Conservation (phyloP, 1,139 yeast species). For the Candida sp. region DNA sequence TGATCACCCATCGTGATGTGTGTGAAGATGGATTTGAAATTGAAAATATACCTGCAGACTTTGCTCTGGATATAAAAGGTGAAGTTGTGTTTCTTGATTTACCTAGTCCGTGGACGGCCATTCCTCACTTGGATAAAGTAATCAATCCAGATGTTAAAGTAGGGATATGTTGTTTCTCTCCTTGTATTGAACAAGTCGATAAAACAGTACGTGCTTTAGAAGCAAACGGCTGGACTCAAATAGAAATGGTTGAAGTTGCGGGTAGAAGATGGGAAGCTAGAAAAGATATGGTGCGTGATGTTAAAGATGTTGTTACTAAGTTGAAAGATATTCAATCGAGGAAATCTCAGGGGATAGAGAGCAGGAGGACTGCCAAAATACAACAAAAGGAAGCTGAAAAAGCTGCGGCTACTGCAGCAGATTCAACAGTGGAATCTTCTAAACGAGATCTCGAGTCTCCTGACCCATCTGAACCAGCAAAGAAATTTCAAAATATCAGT, state of each 20-base stretch:
- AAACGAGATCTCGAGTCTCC: conserved; percentile 7
- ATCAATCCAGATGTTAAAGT: conserved; percentile 52
- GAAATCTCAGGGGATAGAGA: conserved; percentile 71
- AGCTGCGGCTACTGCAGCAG: conserved; percentile 20
- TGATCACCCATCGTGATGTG: conserved; percentile 88
- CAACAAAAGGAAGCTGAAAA: conserved; percentile 2
- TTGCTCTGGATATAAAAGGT: conserved; percentile 41
- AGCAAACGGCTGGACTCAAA: conserved; percentile 77
- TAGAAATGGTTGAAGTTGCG: conserved; percentile 92
- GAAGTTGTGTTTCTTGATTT: conserved; percentile 83
- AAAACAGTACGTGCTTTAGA: conserved; percentile 76
- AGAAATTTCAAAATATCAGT: conserved; percentile 31
- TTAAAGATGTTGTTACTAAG: conserved; percentile 79
- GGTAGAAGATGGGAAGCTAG: conserved; percentile 90
- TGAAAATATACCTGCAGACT: conserved; percentile 27
- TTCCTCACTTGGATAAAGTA: conserved; percentile 67
- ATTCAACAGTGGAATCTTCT: conserved; percentile 9
- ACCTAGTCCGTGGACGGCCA: conserved; percentile 98
- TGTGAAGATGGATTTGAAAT: conserved; percentile 81
- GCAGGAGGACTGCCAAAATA: conserved; percentile 37
- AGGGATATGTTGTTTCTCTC: conserved; percentile 90
- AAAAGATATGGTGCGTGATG: conserved; percentile 78
- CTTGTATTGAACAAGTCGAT: conserved; percentile 96
- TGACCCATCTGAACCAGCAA: conserved; percentile 7
- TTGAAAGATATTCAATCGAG: conserved; percentile 77